Percentiles rank a stretch among this genome's conserved stretches.
These are phyloP conservation scores for Lecanicillium sp. DNA, from an alignment of 2,329 filamentous ascomycete genomes.

Conservation along the genomic window DNA sequence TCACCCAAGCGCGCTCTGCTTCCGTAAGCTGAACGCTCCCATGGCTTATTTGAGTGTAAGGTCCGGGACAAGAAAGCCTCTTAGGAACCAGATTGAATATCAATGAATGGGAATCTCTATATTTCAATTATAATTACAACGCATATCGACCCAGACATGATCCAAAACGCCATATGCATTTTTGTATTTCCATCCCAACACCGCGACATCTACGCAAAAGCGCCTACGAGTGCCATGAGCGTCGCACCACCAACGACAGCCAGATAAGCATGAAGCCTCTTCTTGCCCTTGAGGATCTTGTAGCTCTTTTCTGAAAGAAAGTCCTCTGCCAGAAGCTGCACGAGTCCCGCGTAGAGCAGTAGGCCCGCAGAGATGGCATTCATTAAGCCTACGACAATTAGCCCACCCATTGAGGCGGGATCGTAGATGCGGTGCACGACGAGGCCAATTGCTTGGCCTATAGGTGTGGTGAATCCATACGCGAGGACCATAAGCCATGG, in stretches of 20 bases:
- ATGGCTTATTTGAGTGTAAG: no score
- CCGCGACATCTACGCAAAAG: constrained; percentile 48
- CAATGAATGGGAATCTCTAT: no score
- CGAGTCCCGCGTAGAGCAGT: constrained; percentile 72
- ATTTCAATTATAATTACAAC: no score
- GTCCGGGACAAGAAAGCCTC: no score
- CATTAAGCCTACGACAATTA: constrained; percentile 79
- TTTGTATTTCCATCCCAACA: no score
- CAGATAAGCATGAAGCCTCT: constrained; percentile 52
- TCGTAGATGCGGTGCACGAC: constrained; percentile 73
- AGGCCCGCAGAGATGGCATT: constrained; percentile 78
- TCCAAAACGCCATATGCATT: no score
- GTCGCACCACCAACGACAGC: constrained; percentile 55
- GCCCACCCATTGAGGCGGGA: constrained; percentile 63
- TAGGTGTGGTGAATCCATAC: constrained; percentile 68
- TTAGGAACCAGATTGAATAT: no score
- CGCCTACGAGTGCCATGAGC: constrained; percentile 64
- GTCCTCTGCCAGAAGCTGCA: constrained; percentile 78
- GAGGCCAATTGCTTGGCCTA: constrained; percentile 77
- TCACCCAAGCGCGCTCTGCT: no score
- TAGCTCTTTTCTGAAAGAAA: constrained; percentile 73
- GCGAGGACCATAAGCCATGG: constrained; percentile 79
- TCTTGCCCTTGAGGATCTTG: constrained; percentile 52
- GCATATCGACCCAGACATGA: no score
- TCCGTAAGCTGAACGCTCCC: no score